Evolutionary conservation across 164 flowering plant species (phyloP), one percentile per base, ranked within the genome.

Genomic region (Vitis rupestris): DNA sequence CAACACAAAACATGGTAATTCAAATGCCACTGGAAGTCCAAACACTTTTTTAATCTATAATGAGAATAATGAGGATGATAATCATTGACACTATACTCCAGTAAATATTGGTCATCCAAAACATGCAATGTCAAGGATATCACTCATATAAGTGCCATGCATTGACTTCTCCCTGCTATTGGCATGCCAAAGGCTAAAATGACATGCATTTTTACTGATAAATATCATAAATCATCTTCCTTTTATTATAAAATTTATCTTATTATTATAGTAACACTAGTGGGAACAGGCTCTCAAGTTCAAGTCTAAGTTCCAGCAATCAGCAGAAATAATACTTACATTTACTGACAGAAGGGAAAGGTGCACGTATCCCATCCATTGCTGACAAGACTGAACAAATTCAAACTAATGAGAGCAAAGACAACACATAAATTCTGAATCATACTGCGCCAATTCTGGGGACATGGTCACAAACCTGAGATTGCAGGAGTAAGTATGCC

Each of bases 401-500:
- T 31, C 4, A 61, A 50, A 69, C 53, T 37, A 31, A 29, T 56
- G 8, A 37, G 14, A 64, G 1, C 15, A 14, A 61, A 19, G 9
- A 17, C 10, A 30, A 50, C 44, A 23, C 5, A 55, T 10, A 71
- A 27, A 19, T 29, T 27, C 14, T 7, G 55, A 14, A 49, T 55
- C 47, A 17, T 0, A 44, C 53, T 16, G 65, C 10, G 29, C 63
- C 9, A 72, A 48, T 47, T 37, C 6, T 7, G 15, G 8, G 16
- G 4, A 48, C 44, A 52, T 55, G 31, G 63, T 56, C 27, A 19
- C 80, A 76, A 68, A 90, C 97, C 97, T 81, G 94, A 92, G 52
- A 92, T 88, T 60, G 97, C 94, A 55, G 94, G 97, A 19, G 97
- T 92, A 68, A 92, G 92, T 68, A 92, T 86, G 64, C 97, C 97